Evolutionary conservation across 2,329 filamentous ascomycete genomes (phyloP).

Genomic region (Proliferodiscus dingleyae): DNA sequence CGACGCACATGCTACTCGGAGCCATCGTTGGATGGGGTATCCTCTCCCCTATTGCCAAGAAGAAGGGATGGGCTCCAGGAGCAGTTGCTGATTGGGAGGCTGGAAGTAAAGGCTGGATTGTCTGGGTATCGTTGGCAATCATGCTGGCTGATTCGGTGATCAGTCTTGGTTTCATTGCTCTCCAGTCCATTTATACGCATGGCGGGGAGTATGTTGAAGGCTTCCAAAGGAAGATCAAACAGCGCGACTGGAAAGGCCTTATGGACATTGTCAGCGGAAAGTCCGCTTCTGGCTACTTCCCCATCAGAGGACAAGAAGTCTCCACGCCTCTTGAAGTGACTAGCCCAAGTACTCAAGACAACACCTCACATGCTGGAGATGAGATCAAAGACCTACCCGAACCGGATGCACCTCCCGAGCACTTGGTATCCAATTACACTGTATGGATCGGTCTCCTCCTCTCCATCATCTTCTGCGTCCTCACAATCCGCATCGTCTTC

Average conservation of each 20-base stretch:
- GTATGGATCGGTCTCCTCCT: constrained; percentile 71
- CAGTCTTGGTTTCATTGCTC: constrained; percentile 73
- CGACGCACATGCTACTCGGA: constrained; percentile 89
- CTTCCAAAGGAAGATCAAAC: constrained; percentile 21
- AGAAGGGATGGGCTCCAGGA: constrained; percentile 82
- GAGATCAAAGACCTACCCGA: constrained; percentile 33
- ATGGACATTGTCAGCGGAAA: constrained; percentile 15
- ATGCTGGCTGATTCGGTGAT: constrained; percentile 94
- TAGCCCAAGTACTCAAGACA: constrained; percentile 1
- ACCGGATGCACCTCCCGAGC: constrained; percentile 76
- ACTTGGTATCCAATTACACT: constrained; percentile 68
- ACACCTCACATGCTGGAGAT: constrained; percentile 4
- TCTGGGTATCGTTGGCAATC: constrained; percentile 92
- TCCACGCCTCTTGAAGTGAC: constrained; percentile 14
- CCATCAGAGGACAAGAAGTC: constrained; percentile 20
- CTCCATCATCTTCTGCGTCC: constrained; percentile 75
- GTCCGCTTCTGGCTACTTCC: constrained; percentile 24
- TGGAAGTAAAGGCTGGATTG: constrained; percentile 97
- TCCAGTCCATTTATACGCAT: constrained; percentile 55
- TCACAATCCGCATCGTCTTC: constrained; percentile 79
- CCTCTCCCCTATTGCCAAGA: constrained; percentile 82
- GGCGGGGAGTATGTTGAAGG: constrained; percentile 35
- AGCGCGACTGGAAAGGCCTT: constrained; percentile 28
- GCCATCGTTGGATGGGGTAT: constrained; percentile 87
- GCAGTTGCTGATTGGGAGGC: constrained; percentile 82